Base-by-base conservation (phyloP, 2,329 filamentous ascomycete species). In the Camillea tinctor region DNA sequence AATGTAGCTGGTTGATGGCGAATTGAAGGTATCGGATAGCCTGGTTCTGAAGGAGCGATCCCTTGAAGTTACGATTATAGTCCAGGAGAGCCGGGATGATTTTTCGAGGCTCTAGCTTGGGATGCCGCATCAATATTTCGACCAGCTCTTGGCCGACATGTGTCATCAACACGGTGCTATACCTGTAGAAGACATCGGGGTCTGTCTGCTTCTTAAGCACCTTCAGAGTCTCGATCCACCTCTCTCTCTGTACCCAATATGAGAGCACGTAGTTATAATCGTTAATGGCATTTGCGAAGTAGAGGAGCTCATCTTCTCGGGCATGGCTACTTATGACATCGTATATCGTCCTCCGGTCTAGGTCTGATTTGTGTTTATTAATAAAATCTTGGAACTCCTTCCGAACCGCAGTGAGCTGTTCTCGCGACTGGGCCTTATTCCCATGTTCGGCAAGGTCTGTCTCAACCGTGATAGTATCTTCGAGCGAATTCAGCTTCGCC, bases 271-370 rank as follows among this genome's bases (percentile, higher is more conserved):
- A 99, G 73, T 96, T 92, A 77, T 95, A 93, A 74, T 99, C 95
- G 69, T 94, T 90, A 52, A 96, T 84, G 6, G 90, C 87, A 60
- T 90, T 95, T 20, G 95, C 95, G 76, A 93, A 99, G 77, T 88
- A 95, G 0, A 99, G 81, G 2, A 99, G 81, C 74, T 99, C 95
- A 67, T 94, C 89, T 76, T 99, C 95, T 59, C 95, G 85, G 17
- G 94, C 95, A 73, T 99, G 95, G 68, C 93, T 96, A 75, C 92
- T 94, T 71, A 98, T 94, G 60, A 98, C 89, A 72, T 97, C 94
- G 77, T 99, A 99, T 0, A 91, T 91, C 1, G 94, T 97, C 78
- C 93, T 95, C 60, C 87, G 86, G 73, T 99, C 95, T 15, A 99
- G 82, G 69, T 98, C 94, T 1, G 84, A 75, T 74, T 95, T 97